phyloP scores from a whole-genome alignment of 2,329 filamentous ascomycete species.

The Pleurostoma richardsiae region DNA sequence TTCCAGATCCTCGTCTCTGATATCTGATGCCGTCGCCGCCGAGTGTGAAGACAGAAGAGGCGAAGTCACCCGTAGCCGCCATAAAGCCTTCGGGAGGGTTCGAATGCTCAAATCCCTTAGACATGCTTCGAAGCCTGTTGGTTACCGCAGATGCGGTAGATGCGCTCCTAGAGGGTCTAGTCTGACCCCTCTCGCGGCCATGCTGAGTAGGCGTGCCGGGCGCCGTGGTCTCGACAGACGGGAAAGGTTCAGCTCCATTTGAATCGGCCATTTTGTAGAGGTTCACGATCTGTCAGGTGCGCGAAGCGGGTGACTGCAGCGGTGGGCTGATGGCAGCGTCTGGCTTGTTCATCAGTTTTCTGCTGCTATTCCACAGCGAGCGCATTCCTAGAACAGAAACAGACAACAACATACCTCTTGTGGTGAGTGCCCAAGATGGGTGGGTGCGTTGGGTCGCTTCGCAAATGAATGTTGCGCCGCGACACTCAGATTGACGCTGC shows the following conservation, averaged over 20 bases:
- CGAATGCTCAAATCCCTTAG: constrained; percentile 35
- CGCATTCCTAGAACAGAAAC: no score
- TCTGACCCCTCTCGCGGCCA: not conserved
- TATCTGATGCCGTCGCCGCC: not conserved
- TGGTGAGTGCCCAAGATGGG: no score
- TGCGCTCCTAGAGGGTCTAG: constrained; percentile 7
- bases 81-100: constrained; percentile 41
- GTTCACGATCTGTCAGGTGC: no score
- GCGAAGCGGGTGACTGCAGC: no score
- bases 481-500: no score
- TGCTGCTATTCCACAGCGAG: no score
- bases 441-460: no score
- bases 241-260: not conserved
- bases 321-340: no score
- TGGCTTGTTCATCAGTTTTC: no score
- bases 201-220: not conserved
- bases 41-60: constrained; percentile 28
- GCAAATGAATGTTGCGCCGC: no score
- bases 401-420: no score
- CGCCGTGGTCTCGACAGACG: not conserved
- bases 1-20: not conserved
- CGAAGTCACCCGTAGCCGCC: constrained; percentile 39
- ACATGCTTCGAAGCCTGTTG: constrained; percentile 11
- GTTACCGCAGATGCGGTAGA: constrained; percentile 8
- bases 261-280: not conserved